Evolutionary conservation across 2,329 filamentous ascomycete species (phyloP), one percentile per base, ranked within the genome.

Genomic region (Neocatenulostroma microsporum): DNA sequence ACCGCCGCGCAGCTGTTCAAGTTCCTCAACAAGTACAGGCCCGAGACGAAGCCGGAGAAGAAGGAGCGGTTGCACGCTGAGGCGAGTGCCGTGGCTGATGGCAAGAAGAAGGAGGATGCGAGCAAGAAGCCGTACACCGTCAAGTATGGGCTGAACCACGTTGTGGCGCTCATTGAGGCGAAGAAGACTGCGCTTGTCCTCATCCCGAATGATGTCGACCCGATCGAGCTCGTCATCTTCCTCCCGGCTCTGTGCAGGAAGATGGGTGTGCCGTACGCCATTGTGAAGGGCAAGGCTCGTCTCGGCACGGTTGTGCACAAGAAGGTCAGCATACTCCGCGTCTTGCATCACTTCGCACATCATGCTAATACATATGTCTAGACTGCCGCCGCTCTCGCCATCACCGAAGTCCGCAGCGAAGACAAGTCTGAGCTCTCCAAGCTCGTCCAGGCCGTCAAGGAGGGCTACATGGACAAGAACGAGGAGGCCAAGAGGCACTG

Each of bases 31-130:
- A 98, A 98, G 80, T 98, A 98, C 83, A 87, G 89, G 61, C 91
- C 91, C 55, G 91, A 98, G 80, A 93, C 85, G 70, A 96, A 95
- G 82, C 74, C 76, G 59, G 89, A 96, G 82, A 98, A 98, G 86
- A 98, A 96, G 82, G 93, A 98, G 77, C 87, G 91, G 73, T 78
- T 98, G 53, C 80, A 84, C 68, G 87, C 94, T 79, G 91, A 98
- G 80, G 91, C 93, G 51, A 94, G 88, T 59, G 93, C 91, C 62
- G 80, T 98, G 67, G 81, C 87, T 67, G 88, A 96, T 71, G 91
- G 93, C 70, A 95, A 96, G 84, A 98, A 96, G 84, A 96, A 96
- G 84, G 93, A 98, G 79, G 88, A 94, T 62, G 89, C 94, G 66
- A 85, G 79, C 83, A 96, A 96, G 86, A 98, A 98, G 84, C 91